phyloP scores from a whole-genome alignment of 1,284 basidiomycete genomes.

The Irpex sp. region DNA sequence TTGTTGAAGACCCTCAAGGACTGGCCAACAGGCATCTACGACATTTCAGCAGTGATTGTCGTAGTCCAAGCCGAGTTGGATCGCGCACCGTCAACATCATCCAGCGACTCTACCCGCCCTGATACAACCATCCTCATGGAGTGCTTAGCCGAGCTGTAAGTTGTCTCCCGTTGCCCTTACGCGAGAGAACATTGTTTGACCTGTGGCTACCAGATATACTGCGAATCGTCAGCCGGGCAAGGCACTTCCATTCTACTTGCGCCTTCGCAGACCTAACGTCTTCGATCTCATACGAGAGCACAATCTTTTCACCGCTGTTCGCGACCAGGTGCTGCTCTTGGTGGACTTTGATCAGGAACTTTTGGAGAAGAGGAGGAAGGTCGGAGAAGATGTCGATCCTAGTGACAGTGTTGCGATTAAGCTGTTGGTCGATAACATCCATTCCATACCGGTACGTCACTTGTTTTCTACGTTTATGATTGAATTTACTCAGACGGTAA shows the following conservation, averaged over 20 bases:
- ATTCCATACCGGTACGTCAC: slow-evolving; percentile 83
- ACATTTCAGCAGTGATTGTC: slow-evolving; percentile 80
- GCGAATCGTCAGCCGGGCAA: slow-evolving; percentile 90
- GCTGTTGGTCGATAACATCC: slow-evolving; percentile 89
- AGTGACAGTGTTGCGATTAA: slow-evolving; percentile 69
- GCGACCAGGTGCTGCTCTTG: slow-evolving; percentile 87
- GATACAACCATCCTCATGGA: slow-evolving; percentile 73
- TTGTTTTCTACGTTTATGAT: neutral
- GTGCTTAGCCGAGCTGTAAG: slow-evolving; percentile 86
- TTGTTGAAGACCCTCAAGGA: slow-evolving; percentile 75
- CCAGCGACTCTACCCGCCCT: slow-evolving; percentile 34
- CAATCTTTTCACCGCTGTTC: slow-evolving; percentile 92
- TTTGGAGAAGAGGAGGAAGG: slow-evolving; percentile 51
- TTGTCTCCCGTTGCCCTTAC: slow-evolving; percentile 4
- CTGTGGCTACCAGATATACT: slow-evolving; percentile 52
- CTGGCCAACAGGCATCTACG: slow-evolving; percentile 93
- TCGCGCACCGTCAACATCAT: slow-evolving; percentile 41
- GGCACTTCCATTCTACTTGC: slow-evolving; percentile 86
- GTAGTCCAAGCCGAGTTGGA: slow-evolving; percentile 84
- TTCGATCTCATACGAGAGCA: slow-evolving; percentile 94
- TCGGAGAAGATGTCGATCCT: slow-evolving; percentile 32
- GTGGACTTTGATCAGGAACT: slow-evolving; percentile 94
- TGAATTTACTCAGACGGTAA: neutral
- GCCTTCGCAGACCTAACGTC: slow-evolving; percentile 82
- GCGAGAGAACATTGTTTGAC: neutral